Evolutionary conservation across 495 filamentous ascomycete species (phyloP).

Genomic region (Neurospora sp.): DNA sequence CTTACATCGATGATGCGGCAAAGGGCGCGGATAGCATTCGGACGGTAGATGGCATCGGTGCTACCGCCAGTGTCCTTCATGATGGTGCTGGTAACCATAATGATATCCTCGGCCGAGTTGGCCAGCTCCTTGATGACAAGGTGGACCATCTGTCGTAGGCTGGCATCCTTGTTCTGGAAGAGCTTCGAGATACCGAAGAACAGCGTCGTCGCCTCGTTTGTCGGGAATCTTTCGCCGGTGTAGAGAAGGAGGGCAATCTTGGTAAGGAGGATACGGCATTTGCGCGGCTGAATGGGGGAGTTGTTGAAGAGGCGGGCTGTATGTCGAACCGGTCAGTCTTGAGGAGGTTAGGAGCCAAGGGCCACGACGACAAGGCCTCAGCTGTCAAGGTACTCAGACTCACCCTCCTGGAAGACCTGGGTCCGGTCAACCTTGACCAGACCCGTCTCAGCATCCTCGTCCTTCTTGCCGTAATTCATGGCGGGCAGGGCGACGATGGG

Average conservation of each 20-base stretch:
- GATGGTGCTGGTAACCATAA: constrained; percentile 98
- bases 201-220: constrained; percentile 92
- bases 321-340: constrained; percentile 7
- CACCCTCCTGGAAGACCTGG: constrained; percentile 98
- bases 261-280: constrained; percentile 90
- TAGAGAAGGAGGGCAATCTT: constrained; percentile 96
- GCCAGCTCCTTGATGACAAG: constrained; percentile 95
- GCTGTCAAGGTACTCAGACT: constrained; percentile 15
- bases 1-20: constrained; percentile 96
- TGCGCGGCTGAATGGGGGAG: constrained; percentile 87
- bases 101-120: constrained; percentile 94
- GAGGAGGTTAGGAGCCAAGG: constrained; percentile 4
- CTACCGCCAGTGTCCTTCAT: constrained; percentile 99
- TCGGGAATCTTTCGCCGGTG: constrained; percentile 93
- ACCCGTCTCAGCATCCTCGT: constrained; percentile 88
- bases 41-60: constrained; percentile 88
- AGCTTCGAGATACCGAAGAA: constrained; percentile 99
- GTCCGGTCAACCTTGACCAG: constrained; percentile 96
- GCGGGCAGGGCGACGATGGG: constrained; percentile 24
- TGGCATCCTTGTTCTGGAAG: constrained; percentile 98
- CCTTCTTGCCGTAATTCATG: constrained; percentile 98
- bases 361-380: not conserved
- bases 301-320: constrained; percentile 94
- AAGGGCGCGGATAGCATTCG: constrained; percentile 92
- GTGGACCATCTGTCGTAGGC: constrained; percentile 98